A percentile compares a stretch with the other conserved stretches of the same genome.
phyloP scores from a whole-genome alignment of 805 yeast species.

The Ogataea chonburiensis region DNA sequence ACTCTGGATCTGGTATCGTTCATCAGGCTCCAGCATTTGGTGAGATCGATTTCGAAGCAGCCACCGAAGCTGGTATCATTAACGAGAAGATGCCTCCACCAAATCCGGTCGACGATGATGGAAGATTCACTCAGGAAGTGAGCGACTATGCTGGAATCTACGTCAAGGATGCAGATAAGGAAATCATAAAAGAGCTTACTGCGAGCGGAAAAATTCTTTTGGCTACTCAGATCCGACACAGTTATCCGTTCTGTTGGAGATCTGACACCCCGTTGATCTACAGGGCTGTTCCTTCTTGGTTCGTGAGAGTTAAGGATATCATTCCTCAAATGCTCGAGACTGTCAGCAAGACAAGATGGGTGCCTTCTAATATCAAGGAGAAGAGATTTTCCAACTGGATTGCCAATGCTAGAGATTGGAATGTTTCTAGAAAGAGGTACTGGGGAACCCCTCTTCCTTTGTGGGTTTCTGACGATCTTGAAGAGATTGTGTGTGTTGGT shows the following conservation, averaged over 20 bases:
- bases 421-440: constrained; percentile 94
- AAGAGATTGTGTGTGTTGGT: constrained; percentile 92
- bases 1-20: constrained; percentile 98
- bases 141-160: constrained; percentile 75
- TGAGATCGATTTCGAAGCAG: constrained; percentile 93
- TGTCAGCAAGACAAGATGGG: constrained; percentile 90
- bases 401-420: constrained; percentile 99
- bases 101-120: constrained; percentile 92
- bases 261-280: constrained; percentile 96
- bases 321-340: constrained; percentile 87
- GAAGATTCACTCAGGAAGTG: constrained; percentile 77
- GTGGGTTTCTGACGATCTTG: constrained; percentile 93
- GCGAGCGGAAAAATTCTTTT: constrained; percentile 72
- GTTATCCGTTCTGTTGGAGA: constrained; percentile 99
- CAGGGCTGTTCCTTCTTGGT: constrained; percentile 98
- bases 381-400: constrained; percentile 98
- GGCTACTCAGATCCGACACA: constrained; percentile 84
- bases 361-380: constrained; percentile 84
- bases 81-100: constrained; percentile 72
- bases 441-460: constrained; percentile 99
- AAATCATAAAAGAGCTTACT: constrained; percentile 81
- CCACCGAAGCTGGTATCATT: constrained; percentile 73
- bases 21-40: constrained; percentile 99
- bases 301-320: constrained; percentile 82
- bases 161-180: constrained; percentile 94